phyloP scores from a whole-genome alignment of 129 eudicot species.

The Silybum marianum region DNA sequence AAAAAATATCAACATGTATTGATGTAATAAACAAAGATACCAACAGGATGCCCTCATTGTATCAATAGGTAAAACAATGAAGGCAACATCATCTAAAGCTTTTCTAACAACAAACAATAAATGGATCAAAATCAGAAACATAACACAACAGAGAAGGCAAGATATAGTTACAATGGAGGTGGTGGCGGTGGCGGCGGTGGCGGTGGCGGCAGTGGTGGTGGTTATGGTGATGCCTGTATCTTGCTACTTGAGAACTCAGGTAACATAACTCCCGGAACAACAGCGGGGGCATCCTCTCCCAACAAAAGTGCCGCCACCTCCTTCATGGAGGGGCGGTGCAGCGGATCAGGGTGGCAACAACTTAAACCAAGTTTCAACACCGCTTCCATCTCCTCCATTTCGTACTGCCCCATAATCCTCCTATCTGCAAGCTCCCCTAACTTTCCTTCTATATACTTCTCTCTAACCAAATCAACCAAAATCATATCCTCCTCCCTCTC shows the following conservation, averaged over 20 bases:
- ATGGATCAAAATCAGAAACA: background rate
- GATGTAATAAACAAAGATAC: constrained; percentile 24
- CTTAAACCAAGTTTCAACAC: constrained; percentile 70
- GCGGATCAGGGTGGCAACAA: constrained; percentile 85
- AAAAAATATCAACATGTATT: background rate
- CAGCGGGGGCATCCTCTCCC: constrained; percentile 43
- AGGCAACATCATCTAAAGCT: background rate
- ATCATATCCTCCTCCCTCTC: constrained; percentile 61
- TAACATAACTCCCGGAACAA: constrained; percentile 40
- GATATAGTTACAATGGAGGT: constrained; percentile 21
- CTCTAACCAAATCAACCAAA: constrained; percentile 74
- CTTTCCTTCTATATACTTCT: constrained; percentile 52
- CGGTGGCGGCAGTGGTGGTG: background rate
- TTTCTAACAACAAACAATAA: background rate
- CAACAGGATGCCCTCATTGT: constrained; percentile 5
- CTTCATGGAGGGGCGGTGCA: constrained; percentile 61
- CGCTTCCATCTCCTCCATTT: constrained; percentile 65
- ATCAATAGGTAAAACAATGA: background rate
- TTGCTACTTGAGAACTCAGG: constrained; percentile 25
- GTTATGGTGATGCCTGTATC: constrained; percentile 15
- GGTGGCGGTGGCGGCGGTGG: too few species aligned
- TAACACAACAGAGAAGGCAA: constrained; percentile 14
- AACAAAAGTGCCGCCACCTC: constrained; percentile 61
- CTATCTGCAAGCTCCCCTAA: constrained; percentile 57
- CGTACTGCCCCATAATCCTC: constrained; percentile 72